Evolutionary conservation across 2,329 filamentous ascomycete genomes (phyloP), one percentile per base, ranked within the genome.

Genomic region (Rosellinia necatrix): DNA sequence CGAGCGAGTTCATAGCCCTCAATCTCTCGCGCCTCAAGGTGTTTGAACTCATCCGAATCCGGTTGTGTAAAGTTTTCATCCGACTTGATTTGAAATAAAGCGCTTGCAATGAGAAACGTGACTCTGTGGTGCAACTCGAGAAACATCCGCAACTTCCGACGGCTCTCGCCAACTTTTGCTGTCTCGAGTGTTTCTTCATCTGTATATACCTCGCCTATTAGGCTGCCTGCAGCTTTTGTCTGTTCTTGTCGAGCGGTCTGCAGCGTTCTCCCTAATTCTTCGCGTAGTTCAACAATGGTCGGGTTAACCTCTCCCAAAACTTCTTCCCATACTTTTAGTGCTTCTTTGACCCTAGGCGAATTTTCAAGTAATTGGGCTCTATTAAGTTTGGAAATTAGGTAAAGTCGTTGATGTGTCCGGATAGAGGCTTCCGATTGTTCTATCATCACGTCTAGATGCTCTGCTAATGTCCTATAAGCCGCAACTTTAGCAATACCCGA

Each of bases 391-490:
- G 79, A 79, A 2, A 83, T 70, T 6, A 96, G 77, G 43, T 88
- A 78, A 2, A 79, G 75, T 49, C 91, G 83, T 67, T 94, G 87
- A 55, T 93, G 87, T 0, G 80, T 74, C 48, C 87, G 83, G 53
- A 93, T 82, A 1, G 75, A 70, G 5, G 77, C 77, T 54, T 93
- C 89, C 38, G 88, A 92, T 67, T 93, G 87, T 52, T 96, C 91
- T 55, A 97, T 88, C 93, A 99, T 97, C 4, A 88, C 86, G 61
- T 91, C 87, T 9, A 99, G 77, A 1, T 97, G 93, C 71, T 97
- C 90, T 15, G 87, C 83, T 1, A 96, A 88, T 0, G 92, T 80
- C 44, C 80, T 84, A 40, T 82, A 79, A 1, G 87, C 87, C 5
- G 90, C 73, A 0, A 83, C 81, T 59, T 81, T 82, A 12, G 87